Evolutionary conservation across 768 basidiomycete genomes (phyloP).

Genomic region (Jaapia argillacea): DNA sequence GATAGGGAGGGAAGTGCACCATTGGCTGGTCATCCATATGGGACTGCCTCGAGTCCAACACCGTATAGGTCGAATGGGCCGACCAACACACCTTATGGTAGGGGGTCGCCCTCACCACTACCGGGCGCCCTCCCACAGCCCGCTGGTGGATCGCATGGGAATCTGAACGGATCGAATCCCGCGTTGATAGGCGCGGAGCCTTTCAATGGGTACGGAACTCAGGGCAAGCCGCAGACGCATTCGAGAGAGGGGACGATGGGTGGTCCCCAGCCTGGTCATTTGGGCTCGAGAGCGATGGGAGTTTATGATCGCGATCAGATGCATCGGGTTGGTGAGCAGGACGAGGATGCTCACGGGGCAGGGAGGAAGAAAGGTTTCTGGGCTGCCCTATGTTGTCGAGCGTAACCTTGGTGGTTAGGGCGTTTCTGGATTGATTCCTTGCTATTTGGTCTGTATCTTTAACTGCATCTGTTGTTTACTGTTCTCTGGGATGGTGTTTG

Average conservation of each 20-base stretch:
- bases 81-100: constrained; percentile 42
- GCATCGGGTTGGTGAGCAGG: constrained; percentile 46
- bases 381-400: constrained; percentile 60
- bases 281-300: constrained; percentile 41
- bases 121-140: constrained; percentile 19
- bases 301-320: constrained; percentile 65
- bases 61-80: too few relatives aligned
- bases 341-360: constrained; percentile 51
- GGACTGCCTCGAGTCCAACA: constrained; percentile 46
- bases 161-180: constrained; percentile 31
- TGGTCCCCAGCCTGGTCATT: constrained; percentile 23
- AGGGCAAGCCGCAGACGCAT: constrained; percentile 40
- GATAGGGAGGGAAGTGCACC: constrained; percentile 28
- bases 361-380: constrained; percentile 55
- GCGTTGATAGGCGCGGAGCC: constrained; percentile 43
- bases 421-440: too few relatives aligned
- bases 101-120: constrained; percentile 28
- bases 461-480: too few relatives aligned
- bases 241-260: constrained; percentile 42
- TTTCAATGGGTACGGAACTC: constrained; percentile 52
- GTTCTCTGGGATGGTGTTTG: too few relatives aligned
- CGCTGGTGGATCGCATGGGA: constrained; percentile 28
- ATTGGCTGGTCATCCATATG: constrained; percentile 61
- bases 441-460: too few relatives aligned
- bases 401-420: too few relatives aligned